These are phyloP conservation scores for Remersonia thermophila DNA, from an alignment of 2,329 filamentous ascomycete genomes.

Conservation along the genomic window DNA sequence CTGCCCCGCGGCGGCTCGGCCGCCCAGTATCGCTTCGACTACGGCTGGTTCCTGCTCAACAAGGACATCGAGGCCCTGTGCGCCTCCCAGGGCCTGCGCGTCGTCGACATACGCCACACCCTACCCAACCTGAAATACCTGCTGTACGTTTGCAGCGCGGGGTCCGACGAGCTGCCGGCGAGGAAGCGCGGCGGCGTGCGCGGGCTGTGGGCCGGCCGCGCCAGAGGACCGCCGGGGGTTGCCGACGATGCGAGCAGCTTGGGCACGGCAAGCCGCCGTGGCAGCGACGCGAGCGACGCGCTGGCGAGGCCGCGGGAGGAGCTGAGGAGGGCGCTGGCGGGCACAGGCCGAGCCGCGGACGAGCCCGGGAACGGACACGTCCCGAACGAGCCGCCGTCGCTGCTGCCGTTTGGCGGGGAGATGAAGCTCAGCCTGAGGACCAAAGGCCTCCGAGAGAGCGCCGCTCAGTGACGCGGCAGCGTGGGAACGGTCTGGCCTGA, in stretches of 20 bases:
- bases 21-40: constrained; percentile 85
- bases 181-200: constrained; percentile 49
- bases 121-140: constrained; percentile 89
- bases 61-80: constrained; percentile 74
- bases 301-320: constrained; percentile 30
- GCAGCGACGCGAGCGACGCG: constrained; percentile 32
- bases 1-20: constrained; percentile 45
- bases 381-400: background rate
- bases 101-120: constrained; percentile 84
- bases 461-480: constrained; percentile 6
- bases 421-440: constrained; percentile 41
- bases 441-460: constrained; percentile 40
- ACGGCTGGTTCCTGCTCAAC: constrained; percentile 91
- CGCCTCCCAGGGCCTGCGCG: constrained; percentile 55
- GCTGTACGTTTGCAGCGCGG: constrained; percentile 77
- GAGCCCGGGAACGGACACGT: background rate
- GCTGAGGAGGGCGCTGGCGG: constrained; percentile 24
- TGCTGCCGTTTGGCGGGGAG: constrained; percentile 31
- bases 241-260: constrained; percentile 27
- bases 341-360: constrained; percentile 5
- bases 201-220: constrained; percentile 41
- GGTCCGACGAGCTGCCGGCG: constrained; percentile 50
- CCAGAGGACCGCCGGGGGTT: constrained; percentile 24
- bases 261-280: constrained; percentile 28
- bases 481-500: too few species aligned